Conservation (phyloP, 805 yeast species). For the Nakazawaea laoshanensis region DNA sequence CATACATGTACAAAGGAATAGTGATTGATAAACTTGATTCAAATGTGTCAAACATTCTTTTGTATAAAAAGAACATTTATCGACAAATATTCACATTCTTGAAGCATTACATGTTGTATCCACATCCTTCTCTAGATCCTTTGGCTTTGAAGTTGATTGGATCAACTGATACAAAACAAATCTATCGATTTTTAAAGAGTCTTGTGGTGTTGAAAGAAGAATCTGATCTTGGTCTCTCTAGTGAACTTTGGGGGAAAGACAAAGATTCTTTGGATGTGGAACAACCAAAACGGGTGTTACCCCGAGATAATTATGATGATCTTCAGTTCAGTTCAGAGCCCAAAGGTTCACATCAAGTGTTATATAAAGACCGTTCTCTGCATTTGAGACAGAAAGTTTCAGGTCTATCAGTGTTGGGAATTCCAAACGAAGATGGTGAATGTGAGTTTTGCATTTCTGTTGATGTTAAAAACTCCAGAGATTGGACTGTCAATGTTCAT, state of each 20-base stretch:
- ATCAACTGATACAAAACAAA: constrained; percentile 4
- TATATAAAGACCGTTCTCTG: constrained; percentile 10
- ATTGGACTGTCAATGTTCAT: constrained; percentile 28
- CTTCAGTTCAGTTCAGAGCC: no score
- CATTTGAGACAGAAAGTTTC: constrained; percentile 7
- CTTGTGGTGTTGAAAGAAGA: constrained; percentile 12
- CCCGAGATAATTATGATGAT: background rate
- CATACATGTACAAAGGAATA: constrained; percentile 13
- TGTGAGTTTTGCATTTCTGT: constrained; percentile 20
- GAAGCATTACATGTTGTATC: constrained; percentile 21
- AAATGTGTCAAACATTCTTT: constrained; percentile 13
- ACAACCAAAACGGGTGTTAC: background rate
- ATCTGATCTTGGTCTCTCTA: constrained; percentile 16
- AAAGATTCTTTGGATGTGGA: background rate
- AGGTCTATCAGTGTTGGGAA: background rate
- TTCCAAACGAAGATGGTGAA: constrained; percentile 16
- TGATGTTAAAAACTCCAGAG: constrained; percentile 26
- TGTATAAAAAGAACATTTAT: constrained; percentile 9
- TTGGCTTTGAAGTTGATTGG: constrained; percentile 14
- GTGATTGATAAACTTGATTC: constrained; percentile 5
- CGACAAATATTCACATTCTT: constrained; percentile 16
- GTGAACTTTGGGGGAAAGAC: constrained; percentile 16
- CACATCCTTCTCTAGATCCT: constrained; percentile 17
- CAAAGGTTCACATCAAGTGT: no score
- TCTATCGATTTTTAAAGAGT: constrained; percentile 10